Evolutionary conservation across 2,329 filamentous ascomycete genomes (phyloP).

Genomic region (Hypocreales sp.): DNA sequence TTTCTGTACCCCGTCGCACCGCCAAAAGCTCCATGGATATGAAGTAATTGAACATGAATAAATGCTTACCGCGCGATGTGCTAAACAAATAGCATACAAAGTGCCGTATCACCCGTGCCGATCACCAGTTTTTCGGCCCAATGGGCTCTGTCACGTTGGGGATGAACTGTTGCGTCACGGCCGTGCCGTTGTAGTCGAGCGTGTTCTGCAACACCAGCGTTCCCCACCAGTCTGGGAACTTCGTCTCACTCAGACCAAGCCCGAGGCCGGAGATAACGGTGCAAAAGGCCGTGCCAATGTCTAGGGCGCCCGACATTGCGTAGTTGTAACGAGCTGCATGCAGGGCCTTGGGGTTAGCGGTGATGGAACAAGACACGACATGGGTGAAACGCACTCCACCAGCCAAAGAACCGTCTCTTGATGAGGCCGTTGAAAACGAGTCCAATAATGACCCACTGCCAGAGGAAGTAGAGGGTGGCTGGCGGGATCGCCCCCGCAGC

Average conservation of each 20-base stretch:
- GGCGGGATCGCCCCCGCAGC: slow-evolving; percentile 34
- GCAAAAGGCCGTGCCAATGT: slow-evolving; percentile 39
- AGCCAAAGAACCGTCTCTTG: slow-evolving; percentile 30
- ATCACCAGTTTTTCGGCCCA: slow-evolving; percentile 11
- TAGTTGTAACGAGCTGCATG: slow-evolving; percentile 33
- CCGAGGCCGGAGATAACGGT: slow-evolving; percentile 36
- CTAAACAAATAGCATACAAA: no score
- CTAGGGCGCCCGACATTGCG: slow-evolving; percentile 39
- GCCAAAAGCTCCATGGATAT: no score
- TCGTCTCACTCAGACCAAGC: slow-evolving; percentile 26
- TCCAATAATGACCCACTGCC: slow-evolving; percentile 37
- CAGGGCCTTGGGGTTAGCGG: neutral
- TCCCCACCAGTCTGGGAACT: slow-evolving; percentile 35
- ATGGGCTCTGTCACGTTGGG: slow-evolving; percentile 9
- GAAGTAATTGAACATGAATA: no score
- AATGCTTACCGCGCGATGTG: no score
- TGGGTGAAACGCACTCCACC: slow-evolving; percentile 32
- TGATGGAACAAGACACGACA: neutral
- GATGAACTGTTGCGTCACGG: slow-evolving; percentile 12
- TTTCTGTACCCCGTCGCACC: no score
- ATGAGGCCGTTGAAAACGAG: slow-evolving; percentile 38
- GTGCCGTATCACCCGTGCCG: no score
- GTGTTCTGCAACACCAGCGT: slow-evolving; percentile 11
- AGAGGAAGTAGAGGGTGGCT: slow-evolving; percentile 38
- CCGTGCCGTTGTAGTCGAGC: slow-evolving; percentile 12